Conservation (phyloP, 306 rosid species). For the Fagus crenata region DNA sequence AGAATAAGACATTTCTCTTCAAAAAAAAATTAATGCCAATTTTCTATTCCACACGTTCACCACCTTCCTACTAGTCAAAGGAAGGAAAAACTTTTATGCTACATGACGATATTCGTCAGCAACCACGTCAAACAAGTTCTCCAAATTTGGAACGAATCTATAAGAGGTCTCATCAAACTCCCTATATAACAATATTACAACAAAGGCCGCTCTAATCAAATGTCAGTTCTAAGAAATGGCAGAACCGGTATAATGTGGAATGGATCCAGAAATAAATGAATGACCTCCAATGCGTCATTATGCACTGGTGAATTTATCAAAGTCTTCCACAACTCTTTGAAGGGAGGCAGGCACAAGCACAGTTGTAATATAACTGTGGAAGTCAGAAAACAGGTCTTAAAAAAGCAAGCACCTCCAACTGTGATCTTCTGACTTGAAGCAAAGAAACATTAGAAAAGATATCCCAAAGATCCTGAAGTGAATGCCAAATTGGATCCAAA, state of each 20-base stretch:
- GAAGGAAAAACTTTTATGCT: conserved; percentile 36
- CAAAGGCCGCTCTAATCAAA: conserved; percentile 36
- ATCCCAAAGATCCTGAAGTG: conserved; percentile 40
- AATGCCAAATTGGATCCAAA: conserved; percentile 45
- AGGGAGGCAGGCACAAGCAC: conserved; percentile 22
- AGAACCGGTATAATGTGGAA: conserved; percentile 45
- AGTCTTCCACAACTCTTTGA: conserved; percentile 33
- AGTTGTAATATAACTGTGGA: conserved; percentile 14
- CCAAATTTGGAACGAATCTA: conserved; percentile 39
- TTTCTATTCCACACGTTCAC: conserved; percentile 24
- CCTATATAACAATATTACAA: conserved; percentile 54
- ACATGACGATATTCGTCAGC: conserved; percentile 48
- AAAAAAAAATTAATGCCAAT: conserved; percentile 8
- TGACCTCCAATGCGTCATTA: conserved; percentile 48
- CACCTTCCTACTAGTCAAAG: conserved; percentile 31
- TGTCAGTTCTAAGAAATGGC: conserved; percentile 50
- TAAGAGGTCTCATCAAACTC: conserved; percentile 46
- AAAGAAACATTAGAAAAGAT: conserved; percentile 25
- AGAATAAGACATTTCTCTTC: background rate
- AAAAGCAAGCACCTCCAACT: conserved; percentile 30
- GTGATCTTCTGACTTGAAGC: conserved; percentile 37
- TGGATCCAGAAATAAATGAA: conserved; percentile 40
- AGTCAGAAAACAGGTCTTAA: conserved; percentile 34
- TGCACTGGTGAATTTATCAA: conserved; percentile 40
- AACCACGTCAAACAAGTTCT: conserved; percentile 34